Percentiles rank a stretch among this genome's conserved stretches.
Evolutionary conservation across 345 rosid genomes (phyloP).

Genomic region (Arabidopsis suecica): DNA sequence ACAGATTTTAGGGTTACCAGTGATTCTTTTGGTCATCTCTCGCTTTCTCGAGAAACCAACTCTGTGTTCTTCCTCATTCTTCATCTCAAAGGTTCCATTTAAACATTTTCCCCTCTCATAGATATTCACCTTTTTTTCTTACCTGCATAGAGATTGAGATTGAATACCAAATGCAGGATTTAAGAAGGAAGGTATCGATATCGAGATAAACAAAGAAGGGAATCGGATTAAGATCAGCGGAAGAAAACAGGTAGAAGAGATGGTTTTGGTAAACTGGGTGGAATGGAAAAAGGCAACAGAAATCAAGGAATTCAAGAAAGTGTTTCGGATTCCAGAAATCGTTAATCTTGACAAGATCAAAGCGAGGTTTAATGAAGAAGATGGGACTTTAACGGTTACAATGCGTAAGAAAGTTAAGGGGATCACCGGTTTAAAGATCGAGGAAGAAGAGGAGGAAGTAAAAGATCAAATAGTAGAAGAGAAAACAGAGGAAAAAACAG

Average conservation of each 20-base stretch:
- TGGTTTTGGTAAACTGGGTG: slow-evolving; percentile 71
- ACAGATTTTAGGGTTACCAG: slow-evolving; percentile 55
- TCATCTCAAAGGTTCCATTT: slow-evolving; percentile 67
- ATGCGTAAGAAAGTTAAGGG: slow-evolving; percentile 71
- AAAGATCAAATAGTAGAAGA: neutral
- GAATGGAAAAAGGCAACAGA: slow-evolving; percentile 64
- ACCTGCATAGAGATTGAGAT: neutral
- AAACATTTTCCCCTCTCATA: too few species aligned
- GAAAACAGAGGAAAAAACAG: slow-evolving; percentile 26
- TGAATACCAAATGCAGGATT: slow-evolving; percentile 58
- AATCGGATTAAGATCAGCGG: slow-evolving; percentile 61
- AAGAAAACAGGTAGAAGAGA: slow-evolving; percentile 65
- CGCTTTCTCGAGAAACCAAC: slow-evolving; percentile 69
- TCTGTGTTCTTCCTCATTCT: slow-evolving; percentile 63
- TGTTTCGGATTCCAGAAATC: slow-evolving; percentile 64
- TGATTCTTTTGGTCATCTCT: slow-evolving; percentile 57
- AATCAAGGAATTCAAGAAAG: slow-evolving; percentile 57
- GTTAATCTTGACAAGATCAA: slow-evolving; percentile 65
- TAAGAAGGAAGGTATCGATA: slow-evolving; percentile 55
- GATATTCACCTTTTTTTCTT: neutral
- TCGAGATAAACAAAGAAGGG: slow-evolving; percentile 77
- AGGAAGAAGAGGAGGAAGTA: slow-evolving; percentile 50
- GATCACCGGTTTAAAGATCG: slow-evolving; percentile 54
- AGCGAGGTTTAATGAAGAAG: slow-evolving; percentile 66
- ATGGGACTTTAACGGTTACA: slow-evolving; percentile 55